Conservation (phyloP, 2,329 filamentous ascomycete genomes). For the Lanzia echinophila region DNA sequence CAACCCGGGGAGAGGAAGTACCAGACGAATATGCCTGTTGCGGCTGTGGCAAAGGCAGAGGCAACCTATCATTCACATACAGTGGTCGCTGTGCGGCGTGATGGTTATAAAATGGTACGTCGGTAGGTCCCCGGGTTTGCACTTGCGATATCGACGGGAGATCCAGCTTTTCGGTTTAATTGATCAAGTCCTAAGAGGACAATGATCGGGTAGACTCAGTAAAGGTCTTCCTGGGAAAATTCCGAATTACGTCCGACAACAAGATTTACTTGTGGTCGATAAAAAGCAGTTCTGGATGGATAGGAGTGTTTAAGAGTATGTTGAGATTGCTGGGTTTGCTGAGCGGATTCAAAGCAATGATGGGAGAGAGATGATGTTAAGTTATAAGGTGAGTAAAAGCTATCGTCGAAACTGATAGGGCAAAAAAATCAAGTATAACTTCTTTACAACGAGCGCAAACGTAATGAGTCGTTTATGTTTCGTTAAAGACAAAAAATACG, state of each 20-base stretch:
- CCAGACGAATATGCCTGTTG: slow-evolving; percentile 59
- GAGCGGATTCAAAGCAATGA: neutral
- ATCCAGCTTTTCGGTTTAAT: slow-evolving; percentile 83
- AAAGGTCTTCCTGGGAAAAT: slow-evolving; percentile 17
- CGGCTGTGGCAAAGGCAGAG: slow-evolving; percentile 62
- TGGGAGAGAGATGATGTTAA: slow-evolving; percentile 9
- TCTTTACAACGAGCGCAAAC: slow-evolving; percentile 22
- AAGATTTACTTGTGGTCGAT: slow-evolving; percentile 9
- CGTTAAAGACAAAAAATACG: slow-evolving; percentile 23
- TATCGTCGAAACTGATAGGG: slow-evolving; percentile 5
- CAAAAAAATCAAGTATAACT: slow-evolving; percentile 9
- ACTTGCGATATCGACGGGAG: slow-evolving; percentile 79
- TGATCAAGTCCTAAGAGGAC: slow-evolving; percentile 28
- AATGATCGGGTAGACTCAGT: slow-evolving; percentile 22
- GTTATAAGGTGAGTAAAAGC: slow-evolving; percentile 14
- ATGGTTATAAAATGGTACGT: slow-evolving; percentile 63
- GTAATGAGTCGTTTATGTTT: slow-evolving; percentile 23
- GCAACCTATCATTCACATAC: slow-evolving; percentile 67
- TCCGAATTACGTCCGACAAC: slow-evolving; percentile 3
- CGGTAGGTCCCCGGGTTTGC: slow-evolving; percentile 70
- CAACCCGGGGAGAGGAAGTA: slow-evolving; percentile 68
- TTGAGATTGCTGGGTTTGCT: slow-evolving; percentile 7
- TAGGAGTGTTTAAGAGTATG: neutral
- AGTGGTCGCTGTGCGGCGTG: slow-evolving; percentile 57
- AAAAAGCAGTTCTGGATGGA: neutral